Evolutionary conservation across 2,329 filamentous ascomycete genomes (phyloP).

Genomic region (Cercospora canescens): DNA sequence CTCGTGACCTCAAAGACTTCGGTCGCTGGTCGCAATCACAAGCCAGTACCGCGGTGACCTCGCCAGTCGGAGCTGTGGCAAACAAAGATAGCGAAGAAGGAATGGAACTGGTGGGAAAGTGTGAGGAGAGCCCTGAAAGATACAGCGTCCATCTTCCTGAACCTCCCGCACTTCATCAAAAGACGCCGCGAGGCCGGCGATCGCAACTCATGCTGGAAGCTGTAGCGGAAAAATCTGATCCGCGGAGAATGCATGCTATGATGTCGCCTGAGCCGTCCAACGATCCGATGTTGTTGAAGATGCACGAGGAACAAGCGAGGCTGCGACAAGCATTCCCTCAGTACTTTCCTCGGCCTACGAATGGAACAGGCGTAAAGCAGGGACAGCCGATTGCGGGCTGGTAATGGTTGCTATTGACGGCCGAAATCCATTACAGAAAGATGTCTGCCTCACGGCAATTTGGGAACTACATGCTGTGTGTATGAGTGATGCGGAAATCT

Average conservation of each 20-base stretch:
- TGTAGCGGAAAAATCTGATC: slow-evolving; percentile 4
- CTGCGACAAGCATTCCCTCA: slow-evolving; percentile 2
- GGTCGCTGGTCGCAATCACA: slow-evolving; percentile 11
- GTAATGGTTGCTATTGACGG: neutral
- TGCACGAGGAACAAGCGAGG: slow-evolving; percentile 4
- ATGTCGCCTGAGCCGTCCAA: slow-evolving; percentile 3
- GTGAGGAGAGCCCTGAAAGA: slow-evolving; percentile 8
- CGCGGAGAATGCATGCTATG: slow-evolving; percentile 12
- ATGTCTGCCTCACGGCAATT: neutral
- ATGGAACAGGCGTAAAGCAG: neutral
- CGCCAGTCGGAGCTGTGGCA: neutral
- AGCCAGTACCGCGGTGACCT: slow-evolving; percentile 1
- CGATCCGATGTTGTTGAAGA: neutral
- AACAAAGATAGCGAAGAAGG: slow-evolving; percentile 1
- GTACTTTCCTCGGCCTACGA: neutral
- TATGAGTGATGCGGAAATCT: neutral
- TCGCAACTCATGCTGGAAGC: slow-evolving; percentile 1
- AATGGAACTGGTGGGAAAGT: slow-evolving; percentile 1
- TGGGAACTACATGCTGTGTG: neutral
- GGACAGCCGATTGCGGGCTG: slow-evolving; percentile 6
- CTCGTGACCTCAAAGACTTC: slow-evolving; percentile 12
- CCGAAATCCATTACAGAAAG: neutral
- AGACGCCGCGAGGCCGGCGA: neutral
- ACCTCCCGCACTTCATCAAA: slow-evolving; percentile 4
- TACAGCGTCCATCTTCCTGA: slow-evolving; percentile 14